Base-by-base conservation (phyloP, 1,139 yeast species). In the Geotrichum aggregatum region DNA sequence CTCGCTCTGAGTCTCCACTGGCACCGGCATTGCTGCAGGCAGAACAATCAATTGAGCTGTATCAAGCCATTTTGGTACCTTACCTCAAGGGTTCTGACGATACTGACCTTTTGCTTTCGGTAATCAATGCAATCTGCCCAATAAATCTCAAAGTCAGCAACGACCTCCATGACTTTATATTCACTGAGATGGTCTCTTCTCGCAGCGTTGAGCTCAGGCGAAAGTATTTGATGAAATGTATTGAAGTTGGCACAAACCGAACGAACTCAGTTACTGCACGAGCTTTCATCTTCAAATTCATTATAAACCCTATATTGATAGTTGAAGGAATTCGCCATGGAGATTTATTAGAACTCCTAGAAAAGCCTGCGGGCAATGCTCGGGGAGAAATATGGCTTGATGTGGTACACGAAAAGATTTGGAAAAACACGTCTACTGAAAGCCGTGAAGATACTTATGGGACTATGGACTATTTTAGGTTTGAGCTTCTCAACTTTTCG, bases 401-500 rank as follows among this genome's bases (percentile, higher is more conserved):
- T 39, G 55, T 70, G 5, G 76, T 91, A 2, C 83, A 81, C 56
- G 73, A 75, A 11, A 79, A 79, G 54, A 75, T 92, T 13, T 92
- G 98, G 98, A 76, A 79, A 59, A 78, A 84, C 0, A 73, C 78
- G 0, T 74, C 77, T 52, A 80, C 79, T 47, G 66, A 57, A 50
- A 36, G 47, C 16, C 59, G 57, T n/a, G 80, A 77, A 52, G 84
- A 79, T 50, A 78, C 88, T 0, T 42, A 47, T 43, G 95, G 92
- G 3, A 75, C 83, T 4, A 76, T 83, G 61, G 98, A 92, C 63
- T 76, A 79, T 42, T 85, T 82, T 67, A 74, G 95, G 55, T 80
- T 86, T 58, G 94, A 87, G 56, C 73, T 92, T 14, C 74, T 94
- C 40, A 96, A 91, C 61, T 70, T 88, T 66, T 85, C 98, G 0